Evolutionary conservation across 2,329 filamentous ascomycete genomes (phyloP), one percentile per base, ranked within the genome.

Genomic region (Penicillium sp.): DNA sequence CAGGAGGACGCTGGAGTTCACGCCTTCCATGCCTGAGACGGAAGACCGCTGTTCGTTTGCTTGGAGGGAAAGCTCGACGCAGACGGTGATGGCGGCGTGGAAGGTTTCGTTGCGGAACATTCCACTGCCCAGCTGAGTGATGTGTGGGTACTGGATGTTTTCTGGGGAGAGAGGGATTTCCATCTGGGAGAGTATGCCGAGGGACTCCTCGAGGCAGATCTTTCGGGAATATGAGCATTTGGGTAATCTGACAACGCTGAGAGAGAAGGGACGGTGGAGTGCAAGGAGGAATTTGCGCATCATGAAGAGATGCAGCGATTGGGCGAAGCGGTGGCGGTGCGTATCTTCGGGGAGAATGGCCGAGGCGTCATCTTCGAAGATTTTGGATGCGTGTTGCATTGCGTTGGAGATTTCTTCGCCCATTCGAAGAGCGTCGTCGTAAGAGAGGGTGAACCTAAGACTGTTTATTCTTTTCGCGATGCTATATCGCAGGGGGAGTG

Each of bases 251-350:
- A 63, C 59, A 11, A 72, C 67, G 51, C 67, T 72, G n/a, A 69
- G 57, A 1, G 68, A 69, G 47, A 71, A 73, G 1, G 71, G 72
- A 7, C 75, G 77, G 57, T 87, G 83, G 0, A 87, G 70, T 1
- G 77, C 74, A 13, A 86, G 75, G 2, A 85, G 60, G 60, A 83
- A 85, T 13, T 83, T 80, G 5, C 80, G 79, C 4, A 81, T 71
- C 0, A 81, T 70, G 39, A 80, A 78, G 45, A 83, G 77, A 24
- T 83, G 67, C 5, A 84, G 63, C 3, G 67, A 70, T 39, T 64
- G 63, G 5, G 68, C 63, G 21, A 72, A 72, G 16, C 62, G 58
- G 40, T 63, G 53, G 14, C 55, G 59, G n/a, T 54, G 41, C 10
- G 50, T 13, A 10, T 60, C 57, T 14, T 41, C 34, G 1, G 55